Conservation (phyloP, 805 yeast species). For the Schizosaccharomyces osmophilus region DNA sequence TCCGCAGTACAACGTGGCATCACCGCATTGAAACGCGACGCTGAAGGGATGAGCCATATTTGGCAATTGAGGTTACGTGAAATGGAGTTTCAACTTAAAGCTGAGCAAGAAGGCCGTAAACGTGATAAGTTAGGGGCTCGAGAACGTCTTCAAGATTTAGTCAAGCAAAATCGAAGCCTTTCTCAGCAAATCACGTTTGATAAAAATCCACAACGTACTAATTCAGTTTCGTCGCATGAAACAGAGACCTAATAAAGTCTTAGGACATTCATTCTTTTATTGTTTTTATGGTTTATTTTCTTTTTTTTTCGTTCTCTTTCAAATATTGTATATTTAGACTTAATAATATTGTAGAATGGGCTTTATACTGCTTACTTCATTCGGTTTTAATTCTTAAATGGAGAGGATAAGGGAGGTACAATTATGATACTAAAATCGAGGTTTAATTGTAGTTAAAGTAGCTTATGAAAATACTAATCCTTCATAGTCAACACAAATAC, state of each 20-base stretch:
- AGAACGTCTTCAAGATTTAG: slow-evolving; percentile 8
- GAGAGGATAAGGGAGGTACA: background rate
- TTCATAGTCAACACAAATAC: too few relatives aligned
- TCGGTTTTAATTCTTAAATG: background rate
- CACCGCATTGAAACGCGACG: background rate
- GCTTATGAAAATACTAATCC: background rate
- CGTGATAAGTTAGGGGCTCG: slow-evolving; percentile 10
- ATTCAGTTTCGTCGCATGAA: background rate
- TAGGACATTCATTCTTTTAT: too few relatives aligned
- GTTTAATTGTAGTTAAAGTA: background rate
- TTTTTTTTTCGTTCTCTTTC: too few relatives aligned
- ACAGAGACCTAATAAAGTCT: too few relatives aligned
- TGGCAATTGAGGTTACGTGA: slow-evolving; percentile 7
- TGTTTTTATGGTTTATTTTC: too few relatives aligned
- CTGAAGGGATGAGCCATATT: slow-evolving; percentile 7
- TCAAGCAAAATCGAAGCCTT: slow-evolving; percentile 4
- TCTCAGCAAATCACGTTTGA: background rate
- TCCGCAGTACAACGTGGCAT: background rate
- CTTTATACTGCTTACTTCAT: background rate
- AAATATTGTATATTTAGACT: too few relatives aligned
- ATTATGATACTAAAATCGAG: background rate
- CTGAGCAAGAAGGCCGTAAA: slow-evolving; percentile 10
- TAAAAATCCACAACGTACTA: background rate
- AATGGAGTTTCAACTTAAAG: slow-evolving; percentile 9
- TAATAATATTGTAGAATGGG: background rate